Percentiles rank a stretch among this genome's conserved stretches.
Conservation (phyloP, 768 basidiomycete species). For the Pisolithus microcarpus region DNA sequence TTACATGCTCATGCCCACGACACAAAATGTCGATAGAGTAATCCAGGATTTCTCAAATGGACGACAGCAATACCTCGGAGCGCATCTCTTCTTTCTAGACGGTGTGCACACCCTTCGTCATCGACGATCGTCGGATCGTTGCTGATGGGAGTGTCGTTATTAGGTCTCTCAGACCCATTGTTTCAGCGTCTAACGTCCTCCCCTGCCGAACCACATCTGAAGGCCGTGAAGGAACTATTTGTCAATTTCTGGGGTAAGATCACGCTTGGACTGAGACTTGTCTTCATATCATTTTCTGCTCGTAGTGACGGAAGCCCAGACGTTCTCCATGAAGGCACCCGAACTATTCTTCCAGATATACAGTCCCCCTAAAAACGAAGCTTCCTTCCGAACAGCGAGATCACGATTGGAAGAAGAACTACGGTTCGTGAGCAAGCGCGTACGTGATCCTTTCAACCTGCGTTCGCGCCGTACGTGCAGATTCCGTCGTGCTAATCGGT, state of each 20-base stretch:
- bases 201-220: constrained; percentile 71
- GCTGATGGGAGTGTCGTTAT: constrained; percentile 2
- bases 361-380: constrained; percentile 71
- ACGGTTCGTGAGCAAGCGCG: constrained; percentile 63
- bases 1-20: constrained; percentile 92
- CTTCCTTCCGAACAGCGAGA: constrained; percentile 58
- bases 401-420: constrained; percentile 85
- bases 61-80: constrained; percentile 69
- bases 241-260: constrained; percentile 87
- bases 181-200: constrained; percentile 71
- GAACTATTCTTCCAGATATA: constrained; percentile 83
- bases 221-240: constrained; percentile 76
- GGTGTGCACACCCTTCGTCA: constrained; percentile 38
- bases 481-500: background rate
- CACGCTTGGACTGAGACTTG: background rate
- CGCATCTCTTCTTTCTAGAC: constrained; percentile 91
- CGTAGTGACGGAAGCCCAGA: constrained; percentile 77
- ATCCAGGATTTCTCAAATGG: constrained; percentile 72
- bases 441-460: constrained; percentile 18
- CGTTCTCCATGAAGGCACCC: constrained; percentile 75
- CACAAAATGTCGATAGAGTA: constrained; percentile 87
- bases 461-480: background rate
- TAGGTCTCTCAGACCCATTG: constrained; percentile 75
- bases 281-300: constrained; percentile 8
- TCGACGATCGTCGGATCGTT: background rate